Evolutionary conservation across 192 early-diverging fungal species (phyloP).

Genomic region (Umbelopsis ramanniana): DNA sequence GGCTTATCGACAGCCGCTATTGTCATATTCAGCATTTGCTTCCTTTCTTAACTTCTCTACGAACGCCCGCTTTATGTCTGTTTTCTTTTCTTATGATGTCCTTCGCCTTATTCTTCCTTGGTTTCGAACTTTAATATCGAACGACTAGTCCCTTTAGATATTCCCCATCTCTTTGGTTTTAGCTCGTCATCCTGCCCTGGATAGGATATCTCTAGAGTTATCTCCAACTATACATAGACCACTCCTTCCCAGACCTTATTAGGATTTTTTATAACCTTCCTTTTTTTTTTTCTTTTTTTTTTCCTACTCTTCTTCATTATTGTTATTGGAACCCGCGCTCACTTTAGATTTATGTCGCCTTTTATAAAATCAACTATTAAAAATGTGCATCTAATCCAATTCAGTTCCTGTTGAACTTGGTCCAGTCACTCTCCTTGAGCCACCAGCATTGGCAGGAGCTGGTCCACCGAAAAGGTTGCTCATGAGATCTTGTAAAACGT

Average conservation of each 20-base stretch:
- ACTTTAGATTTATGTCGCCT: neutral
- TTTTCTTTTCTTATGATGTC: too few species aligned
- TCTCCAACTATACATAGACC: neutral
- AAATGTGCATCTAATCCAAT: constrained; percentile 15
- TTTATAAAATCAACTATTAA: neutral
- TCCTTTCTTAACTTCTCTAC: neutral
- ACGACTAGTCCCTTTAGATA: neutral
- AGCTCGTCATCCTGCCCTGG: neutral
- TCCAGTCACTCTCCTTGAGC: constrained; percentile 7
- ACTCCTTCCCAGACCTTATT: neutral
- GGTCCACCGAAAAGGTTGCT: constrained; percentile 53
- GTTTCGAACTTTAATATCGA: neutral
- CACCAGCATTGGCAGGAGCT: constrained; percentile 14
- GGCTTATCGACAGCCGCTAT: neutral
- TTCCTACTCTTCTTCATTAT: neutral
- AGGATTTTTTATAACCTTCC: neutral
- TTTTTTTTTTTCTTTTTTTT: neutral
- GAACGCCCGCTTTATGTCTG: too few species aligned
- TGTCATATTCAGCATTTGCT: neutral
- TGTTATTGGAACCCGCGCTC: neutral
- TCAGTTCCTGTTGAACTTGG: neutral
- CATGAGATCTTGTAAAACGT: constrained; percentile 57
- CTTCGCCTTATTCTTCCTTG: neutral
- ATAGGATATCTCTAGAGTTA: neutral
- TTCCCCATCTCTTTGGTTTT: neutral